These are phyloP conservation scores for Volvariella surrecta DNA, from an alignment of 1,284 basidiomycete species.

Conservation along the genomic window DNA sequence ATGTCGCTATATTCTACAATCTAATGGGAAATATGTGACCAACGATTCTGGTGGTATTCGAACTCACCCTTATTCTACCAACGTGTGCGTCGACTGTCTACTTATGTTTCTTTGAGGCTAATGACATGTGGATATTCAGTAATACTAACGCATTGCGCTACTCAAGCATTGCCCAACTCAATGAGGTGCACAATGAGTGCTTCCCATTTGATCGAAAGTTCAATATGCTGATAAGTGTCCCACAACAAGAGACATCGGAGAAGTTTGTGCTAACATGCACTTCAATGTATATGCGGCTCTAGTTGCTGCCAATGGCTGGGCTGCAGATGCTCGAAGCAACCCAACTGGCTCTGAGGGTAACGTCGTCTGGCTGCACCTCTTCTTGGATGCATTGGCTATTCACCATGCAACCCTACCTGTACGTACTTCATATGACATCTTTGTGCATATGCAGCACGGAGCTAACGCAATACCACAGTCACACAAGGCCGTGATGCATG, in stretches of 20 bases:
- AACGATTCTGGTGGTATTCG: conserved; percentile 20
- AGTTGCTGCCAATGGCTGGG: conserved; percentile 20
- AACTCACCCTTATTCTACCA: conserved; percentile 17
- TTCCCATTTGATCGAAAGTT: background rate
- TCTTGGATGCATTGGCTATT: conserved; percentile 20
- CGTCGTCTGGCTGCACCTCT: conserved; percentile 21
- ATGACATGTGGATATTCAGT: conserved; percentile 9
- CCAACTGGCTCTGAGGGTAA: conserved; percentile 20
- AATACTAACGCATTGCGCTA: conserved; percentile 24
- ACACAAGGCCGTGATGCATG: conserved; percentile 29
- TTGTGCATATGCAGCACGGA: background rate
- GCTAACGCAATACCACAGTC: conserved; percentile 8
- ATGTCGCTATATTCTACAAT: conserved; percentile 8
- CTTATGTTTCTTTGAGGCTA: background rate
- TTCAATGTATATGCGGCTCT: conserved; percentile 27
- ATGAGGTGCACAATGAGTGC: conserved; percentile 25
- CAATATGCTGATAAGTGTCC: background rate
- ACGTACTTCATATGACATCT: conserved; percentile 2
- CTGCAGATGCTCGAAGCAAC: conserved; percentile 16
- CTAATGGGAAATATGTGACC: conserved; percentile 23
- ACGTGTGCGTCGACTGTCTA: conserved; percentile 13
- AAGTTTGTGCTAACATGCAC: conserved; percentile 27
- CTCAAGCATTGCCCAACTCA: conserved; percentile 21
- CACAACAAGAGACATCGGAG: conserved; percentile 18
- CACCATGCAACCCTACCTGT: conserved; percentile 24